Evolutionary conservation across 176 grass and related monocot genomes (phyloP), one percentile per base, ranked within the genome.

Genomic region (Lolium multiflorum): DNA sequence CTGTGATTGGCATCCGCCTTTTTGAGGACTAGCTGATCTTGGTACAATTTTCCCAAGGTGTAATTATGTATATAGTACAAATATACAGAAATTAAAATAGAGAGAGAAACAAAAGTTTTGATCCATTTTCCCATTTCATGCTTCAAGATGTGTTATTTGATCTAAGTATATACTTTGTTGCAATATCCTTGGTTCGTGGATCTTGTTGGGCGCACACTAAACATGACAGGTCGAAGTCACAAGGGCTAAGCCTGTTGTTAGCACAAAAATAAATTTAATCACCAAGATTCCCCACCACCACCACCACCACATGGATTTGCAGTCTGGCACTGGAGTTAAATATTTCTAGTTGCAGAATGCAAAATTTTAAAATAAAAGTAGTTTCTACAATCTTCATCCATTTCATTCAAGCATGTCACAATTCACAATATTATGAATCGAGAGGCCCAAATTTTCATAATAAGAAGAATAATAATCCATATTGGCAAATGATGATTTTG

Each of bases 1-100:
- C 51, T 54, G 51, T 54, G 51, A 54, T 54, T 54, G 51, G 51
- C 51, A 54, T 54, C 51, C 51, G 14, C 44, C 44, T 46, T 46
- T 46, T 46, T 71, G 21, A 83, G 80, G 72, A 88, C 21, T 71
- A 12, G 71, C 80, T 77, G 11, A 88, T 78, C 51, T 46, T 1
- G 44, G 8, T 9, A 46, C 44, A 46, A 46, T 46, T 46, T 46
- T 49, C 37, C 69, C 4, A 25, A 39, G 4, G 39, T 69, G 66
- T 69, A 69, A 39, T 20, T 70, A 15, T 71, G 11, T 35, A 82
- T 52, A 81, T 26, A 25, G 4, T 9, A 75, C 6, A 64, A 20
- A 62, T 50, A 75, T 86, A 86, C 39, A 86, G n/a, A 14, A 59
- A 43, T n/a, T 16, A 26, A 35, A 35, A 78, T 21, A 66, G 55